phyloP scores from a whole-genome alignment of 1,139 yeast species.

The Candida mesenterica region DNA sequence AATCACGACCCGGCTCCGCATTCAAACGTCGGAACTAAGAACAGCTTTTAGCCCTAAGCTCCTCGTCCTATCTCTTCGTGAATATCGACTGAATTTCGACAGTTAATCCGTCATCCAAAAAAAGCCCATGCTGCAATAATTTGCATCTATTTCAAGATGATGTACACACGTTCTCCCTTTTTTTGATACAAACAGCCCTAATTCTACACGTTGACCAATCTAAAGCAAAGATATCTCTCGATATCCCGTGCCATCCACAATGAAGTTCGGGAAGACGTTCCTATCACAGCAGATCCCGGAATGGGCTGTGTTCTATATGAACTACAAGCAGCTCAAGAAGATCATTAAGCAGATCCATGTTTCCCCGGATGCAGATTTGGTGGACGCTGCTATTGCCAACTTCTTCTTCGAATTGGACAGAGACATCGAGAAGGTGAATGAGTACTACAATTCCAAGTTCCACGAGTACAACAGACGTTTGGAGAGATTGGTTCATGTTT shows the following conservation, averaged over 20 bases:
- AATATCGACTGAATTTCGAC: too few species aligned
- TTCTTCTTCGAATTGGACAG: slow-evolving; percentile 81
- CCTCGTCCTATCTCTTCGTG: too few species aligned
- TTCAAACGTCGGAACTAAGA: too few species aligned
- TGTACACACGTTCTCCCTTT: not conserved
- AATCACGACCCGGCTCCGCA: too few species aligned
- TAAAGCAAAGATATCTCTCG: not conserved
- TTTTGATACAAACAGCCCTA: too few species aligned
- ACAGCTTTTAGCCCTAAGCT: too few species aligned
- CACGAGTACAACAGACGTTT: slow-evolving; percentile 73
- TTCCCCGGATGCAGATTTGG: slow-evolving; percentile 25
- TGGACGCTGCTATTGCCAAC: slow-evolving; percentile 46
- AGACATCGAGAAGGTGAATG: slow-evolving; percentile 78
- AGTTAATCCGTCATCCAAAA: too few species aligned
- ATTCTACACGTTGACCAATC: too few species aligned
- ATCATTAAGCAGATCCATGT: slow-evolving; percentile 56
- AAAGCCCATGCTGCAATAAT: not conserved
- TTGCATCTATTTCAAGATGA: not conserved
- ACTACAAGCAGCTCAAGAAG: slow-evolving; percentile 82
- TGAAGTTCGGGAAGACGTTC: slow-evolving; percentile 87
- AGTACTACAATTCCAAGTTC: slow-evolving; percentile 70
- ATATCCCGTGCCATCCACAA: slow-evolving; percentile 17
- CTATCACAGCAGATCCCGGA: slow-evolving; percentile 88
- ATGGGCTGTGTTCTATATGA: slow-evolving; percentile 80
- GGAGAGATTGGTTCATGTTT: slow-evolving; percentile 40